These are phyloP conservation scores for Monotropa hypopitys DNA, from an alignment of 179 eudicot species.

Conservation along the genomic window DNA sequence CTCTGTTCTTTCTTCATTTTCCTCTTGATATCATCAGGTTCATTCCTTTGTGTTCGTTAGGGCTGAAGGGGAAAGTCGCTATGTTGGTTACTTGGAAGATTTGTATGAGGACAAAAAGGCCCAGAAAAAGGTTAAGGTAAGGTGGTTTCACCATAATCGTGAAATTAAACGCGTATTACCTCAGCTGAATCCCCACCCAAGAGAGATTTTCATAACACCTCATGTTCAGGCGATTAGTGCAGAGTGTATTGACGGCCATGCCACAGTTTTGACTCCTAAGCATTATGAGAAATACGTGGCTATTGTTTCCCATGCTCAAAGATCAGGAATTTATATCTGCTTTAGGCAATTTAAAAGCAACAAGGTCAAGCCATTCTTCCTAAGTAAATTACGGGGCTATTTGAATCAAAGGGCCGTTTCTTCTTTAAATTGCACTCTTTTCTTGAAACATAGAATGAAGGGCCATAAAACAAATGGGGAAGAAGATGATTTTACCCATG, in stretches of 20 bases:
- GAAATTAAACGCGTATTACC: slow-evolving; percentile 68
- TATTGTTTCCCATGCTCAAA: slow-evolving; percentile 37
- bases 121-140: slow-evolving; percentile 91
- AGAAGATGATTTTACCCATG: slow-evolving; percentile 37
- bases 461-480: slow-evolving; percentile 3
- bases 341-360: slow-evolving; percentile 66
- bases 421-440: slow-evolving; percentile 39
- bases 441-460: slow-evolving; percentile 11
- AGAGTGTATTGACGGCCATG: slow-evolving; percentile 93
- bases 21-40: slow-evolving; percentile 32
- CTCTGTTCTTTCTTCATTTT: background rate
- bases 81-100: slow-evolving; percentile 89
- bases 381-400: slow-evolving; percentile 78
- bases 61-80: slow-evolving; percentile 79
- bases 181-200: slow-evolving; percentile 61
- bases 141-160: slow-evolving; percentile 88
- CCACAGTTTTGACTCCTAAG: slow-evolving; percentile 71
- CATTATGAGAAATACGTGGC: slow-evolving; percentile 68
- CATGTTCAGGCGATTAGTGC: slow-evolving; percentile 85
- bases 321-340: slow-evolving; percentile 64
- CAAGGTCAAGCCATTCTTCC: slow-evolving; percentile 66
- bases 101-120: slow-evolving; percentile 94
- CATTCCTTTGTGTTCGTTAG: slow-evolving; percentile 93
- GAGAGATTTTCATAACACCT: slow-evolving; percentile 92
- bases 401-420: slow-evolving; percentile 69